Evolutionary conservation across 169 alveolate species (phyloP).

Genomic region (Besnoitia besnoiti): DNA sequence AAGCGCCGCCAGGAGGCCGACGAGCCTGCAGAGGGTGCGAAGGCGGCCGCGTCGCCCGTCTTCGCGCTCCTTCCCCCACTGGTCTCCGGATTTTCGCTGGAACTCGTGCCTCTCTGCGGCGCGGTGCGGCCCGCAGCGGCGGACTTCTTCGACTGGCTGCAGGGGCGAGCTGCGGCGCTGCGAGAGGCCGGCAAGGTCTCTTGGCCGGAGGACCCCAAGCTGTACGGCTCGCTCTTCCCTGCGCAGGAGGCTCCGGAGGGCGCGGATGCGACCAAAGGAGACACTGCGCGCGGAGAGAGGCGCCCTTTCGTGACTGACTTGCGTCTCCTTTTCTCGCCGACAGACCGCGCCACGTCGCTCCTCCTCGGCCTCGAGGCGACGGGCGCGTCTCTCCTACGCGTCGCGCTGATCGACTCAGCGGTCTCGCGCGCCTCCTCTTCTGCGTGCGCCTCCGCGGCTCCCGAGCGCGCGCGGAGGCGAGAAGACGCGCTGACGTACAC

Average conservation of each 20-base stretch:
- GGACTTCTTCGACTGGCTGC: not conserved
- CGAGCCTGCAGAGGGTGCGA: too few species aligned
- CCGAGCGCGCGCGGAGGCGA: not conserved
- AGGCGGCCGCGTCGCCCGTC: not conserved
- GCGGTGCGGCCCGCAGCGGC: not conserved
- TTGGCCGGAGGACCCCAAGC: not conserved
- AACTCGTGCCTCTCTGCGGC: not conserved
- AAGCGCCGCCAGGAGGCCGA: not conserved
- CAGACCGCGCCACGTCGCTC: not conserved
- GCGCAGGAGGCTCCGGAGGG: not conserved
- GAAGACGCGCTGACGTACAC: constrained; percentile 7
- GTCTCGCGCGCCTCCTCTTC: not conserved
- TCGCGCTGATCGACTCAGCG: not conserved
- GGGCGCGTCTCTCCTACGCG: not conserved
- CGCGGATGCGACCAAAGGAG: not conserved
- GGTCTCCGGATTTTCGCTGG: not conserved
- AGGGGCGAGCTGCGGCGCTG: not conserved
- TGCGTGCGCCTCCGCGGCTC: not conserved
- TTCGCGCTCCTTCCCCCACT: constrained; percentile 5
- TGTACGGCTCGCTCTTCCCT: constrained; percentile 13
- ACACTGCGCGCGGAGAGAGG: not conserved
- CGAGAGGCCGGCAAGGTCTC: not conserved
- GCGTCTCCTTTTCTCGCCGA: not conserved
- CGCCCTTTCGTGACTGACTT: not conserved
- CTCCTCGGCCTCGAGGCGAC: not conserved